Conservation (phyloP, 371 early-diverging fungal species). For the Choanephora cucurbitarum region DNA sequence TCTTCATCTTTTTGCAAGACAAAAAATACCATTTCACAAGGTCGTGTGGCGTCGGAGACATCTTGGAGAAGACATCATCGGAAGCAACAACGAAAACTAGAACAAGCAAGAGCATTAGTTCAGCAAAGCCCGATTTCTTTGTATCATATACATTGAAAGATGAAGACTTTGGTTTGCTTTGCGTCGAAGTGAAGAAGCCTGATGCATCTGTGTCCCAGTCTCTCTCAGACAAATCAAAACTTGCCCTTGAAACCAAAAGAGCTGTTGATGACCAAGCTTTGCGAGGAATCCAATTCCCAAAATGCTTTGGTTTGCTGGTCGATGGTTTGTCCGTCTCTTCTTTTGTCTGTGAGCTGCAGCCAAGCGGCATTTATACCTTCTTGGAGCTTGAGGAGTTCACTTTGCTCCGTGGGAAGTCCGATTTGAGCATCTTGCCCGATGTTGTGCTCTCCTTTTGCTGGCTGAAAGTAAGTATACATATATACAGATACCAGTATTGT, state of each 20-base stretch:
- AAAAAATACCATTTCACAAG: neutral
- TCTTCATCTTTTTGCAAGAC: neutral
- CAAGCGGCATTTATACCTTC: neutral
- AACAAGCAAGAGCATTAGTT: neutral
- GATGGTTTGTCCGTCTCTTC: neutral
- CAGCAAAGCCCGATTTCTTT: neutral
- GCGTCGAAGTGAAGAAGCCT: neutral
- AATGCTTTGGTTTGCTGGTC: neutral
- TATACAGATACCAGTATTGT: no score
- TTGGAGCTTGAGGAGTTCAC: neutral
- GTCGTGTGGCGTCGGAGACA: neutral
- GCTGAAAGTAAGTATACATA: no score
- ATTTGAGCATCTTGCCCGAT: no score
- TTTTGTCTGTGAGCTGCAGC: neutral
- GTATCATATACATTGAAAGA: neutral
- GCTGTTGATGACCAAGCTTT: neutral
- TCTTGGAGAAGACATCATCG: no score
- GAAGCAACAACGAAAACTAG: neutral
- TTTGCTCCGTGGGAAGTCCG: neutral
- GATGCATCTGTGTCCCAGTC: neutral
- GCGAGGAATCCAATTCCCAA: neutral
- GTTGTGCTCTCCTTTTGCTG: no score
- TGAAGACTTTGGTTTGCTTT: neutral
- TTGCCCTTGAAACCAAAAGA: neutral
- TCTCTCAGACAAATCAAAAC: neutral